Evolutionary conservation across 106 monocot genomes (phyloP).

Genomic region (Posidonia australis): DNA sequence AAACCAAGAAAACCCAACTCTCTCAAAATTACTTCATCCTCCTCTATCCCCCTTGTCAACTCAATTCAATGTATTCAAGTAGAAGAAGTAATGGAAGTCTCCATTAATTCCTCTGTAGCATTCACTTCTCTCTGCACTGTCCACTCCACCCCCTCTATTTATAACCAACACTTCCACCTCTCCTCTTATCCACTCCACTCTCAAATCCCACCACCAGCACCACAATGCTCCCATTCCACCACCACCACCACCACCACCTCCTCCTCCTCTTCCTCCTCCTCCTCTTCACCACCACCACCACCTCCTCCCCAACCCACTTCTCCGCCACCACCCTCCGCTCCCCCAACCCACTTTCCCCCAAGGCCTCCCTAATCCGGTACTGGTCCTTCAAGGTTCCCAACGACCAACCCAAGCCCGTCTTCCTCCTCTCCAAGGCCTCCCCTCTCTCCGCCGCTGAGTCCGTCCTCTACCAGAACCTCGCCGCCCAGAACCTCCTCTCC

Average conservation of each 20-base stretch:
- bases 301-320: background rate
- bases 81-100: background rate
- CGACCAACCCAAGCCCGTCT: conserved; percentile 36
- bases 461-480: conserved; percentile 21
- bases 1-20: no score
- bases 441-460: conserved; percentile 53
- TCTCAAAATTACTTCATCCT: no score
- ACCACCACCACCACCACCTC: background rate
- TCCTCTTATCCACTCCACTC: background rate
- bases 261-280: conserved; percentile 8
- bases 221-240: conserved; percentile 1
- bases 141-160: background rate
- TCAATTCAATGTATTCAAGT: no score
- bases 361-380: conserved; percentile 61
- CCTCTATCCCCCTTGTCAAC: no score
- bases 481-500: conserved; percentile 14
- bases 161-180: background rate
- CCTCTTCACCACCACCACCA: background rate
- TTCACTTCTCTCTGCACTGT: background rate
- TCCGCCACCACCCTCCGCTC: background rate
- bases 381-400: conserved; percentile 60
- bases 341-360: conserved; percentile 48
- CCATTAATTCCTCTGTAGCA: background rate
- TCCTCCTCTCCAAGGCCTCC: conserved; percentile 69
- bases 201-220: background rate